Conservation (phyloP, 192 early-diverging fungal genomes). For the Radiomyces spectabilis region DNA sequence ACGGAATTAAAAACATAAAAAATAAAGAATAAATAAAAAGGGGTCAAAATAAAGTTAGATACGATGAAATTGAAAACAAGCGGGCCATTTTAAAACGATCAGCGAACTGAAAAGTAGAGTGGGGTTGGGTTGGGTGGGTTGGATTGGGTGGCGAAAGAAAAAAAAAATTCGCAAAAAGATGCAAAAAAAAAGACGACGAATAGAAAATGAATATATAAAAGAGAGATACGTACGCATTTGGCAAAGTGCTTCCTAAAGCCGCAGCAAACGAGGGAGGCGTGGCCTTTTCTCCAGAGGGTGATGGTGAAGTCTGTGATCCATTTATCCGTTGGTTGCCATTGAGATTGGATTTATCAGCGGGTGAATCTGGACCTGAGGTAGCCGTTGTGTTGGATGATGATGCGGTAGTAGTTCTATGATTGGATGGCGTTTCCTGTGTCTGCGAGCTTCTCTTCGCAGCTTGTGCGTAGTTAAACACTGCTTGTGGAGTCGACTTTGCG, state of each 20-base stretch:
- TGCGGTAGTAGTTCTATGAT: neutral
- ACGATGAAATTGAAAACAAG: neutral
- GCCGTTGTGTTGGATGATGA: neutral
- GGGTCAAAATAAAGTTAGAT: neutral
- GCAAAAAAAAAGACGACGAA: no score
- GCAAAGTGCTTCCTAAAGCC: conserved; percentile 5
- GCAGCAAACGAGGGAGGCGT: conserved; percentile 18
- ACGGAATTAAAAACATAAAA: neutral
- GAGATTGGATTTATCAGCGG: no score
- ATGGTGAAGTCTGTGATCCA: conserved; percentile 3
- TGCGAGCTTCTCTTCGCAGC: conserved; percentile 25
- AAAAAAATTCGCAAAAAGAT: no score
- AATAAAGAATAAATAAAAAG: neutral
- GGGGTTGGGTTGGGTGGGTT: no score
- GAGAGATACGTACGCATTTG: conserved; percentile 13
- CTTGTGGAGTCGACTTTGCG: conserved; percentile 22
- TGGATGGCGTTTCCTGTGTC: conserved; percentile 1
- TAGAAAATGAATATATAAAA: neutral
- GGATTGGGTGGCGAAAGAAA: no score
- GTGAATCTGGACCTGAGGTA: no score
- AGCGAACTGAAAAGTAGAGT: no score
- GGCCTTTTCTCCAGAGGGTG: neutral
- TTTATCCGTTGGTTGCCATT: neutral
- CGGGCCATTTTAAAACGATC: no score
- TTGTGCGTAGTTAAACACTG: conserved; percentile 29